phyloP scores from a whole-genome alignment of 345 rosid species.

The Raphanus sativus region DNA sequence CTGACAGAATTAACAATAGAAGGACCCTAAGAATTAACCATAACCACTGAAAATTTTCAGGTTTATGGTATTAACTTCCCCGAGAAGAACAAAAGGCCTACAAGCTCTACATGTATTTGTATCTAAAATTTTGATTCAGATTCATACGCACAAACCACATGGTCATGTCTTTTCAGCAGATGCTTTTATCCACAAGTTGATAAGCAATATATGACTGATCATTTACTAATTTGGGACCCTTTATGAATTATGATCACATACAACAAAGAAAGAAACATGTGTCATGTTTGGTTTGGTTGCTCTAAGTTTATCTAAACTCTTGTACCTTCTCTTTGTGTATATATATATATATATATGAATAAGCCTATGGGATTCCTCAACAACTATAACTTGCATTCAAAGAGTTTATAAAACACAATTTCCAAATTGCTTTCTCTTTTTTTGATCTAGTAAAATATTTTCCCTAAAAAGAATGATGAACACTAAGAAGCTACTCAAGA shows the following conservation, averaged over 20 bases:
- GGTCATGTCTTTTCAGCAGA: conserved; percentile 8
- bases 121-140: background rate
- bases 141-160: background rate
- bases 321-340: background rate
- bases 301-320: background rate
- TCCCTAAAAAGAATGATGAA: background rate
- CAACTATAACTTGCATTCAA: conserved; percentile 1
- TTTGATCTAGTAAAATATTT: background rate
- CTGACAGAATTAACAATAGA: background rate
- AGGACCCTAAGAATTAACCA: background rate
- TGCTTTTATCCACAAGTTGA: conserved; percentile 6
- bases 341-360: conserved; percentile 5
- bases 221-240: background rate
- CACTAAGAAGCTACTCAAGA: background rate
- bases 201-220: background rate
- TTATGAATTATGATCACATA: conserved; percentile 1
- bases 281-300: background rate
- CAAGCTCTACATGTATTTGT: background rate
- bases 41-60: background rate
- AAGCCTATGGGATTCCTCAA: background rate
- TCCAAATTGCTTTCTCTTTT: background rate
- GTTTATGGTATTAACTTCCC: background rate
- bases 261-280: conserved; percentile 23
- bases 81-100: background rate
- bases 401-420: background rate